Evolutionary conservation across 2,329 filamentous ascomycete genomes (phyloP).

Genomic region (Cordyceps militaris): DNA sequence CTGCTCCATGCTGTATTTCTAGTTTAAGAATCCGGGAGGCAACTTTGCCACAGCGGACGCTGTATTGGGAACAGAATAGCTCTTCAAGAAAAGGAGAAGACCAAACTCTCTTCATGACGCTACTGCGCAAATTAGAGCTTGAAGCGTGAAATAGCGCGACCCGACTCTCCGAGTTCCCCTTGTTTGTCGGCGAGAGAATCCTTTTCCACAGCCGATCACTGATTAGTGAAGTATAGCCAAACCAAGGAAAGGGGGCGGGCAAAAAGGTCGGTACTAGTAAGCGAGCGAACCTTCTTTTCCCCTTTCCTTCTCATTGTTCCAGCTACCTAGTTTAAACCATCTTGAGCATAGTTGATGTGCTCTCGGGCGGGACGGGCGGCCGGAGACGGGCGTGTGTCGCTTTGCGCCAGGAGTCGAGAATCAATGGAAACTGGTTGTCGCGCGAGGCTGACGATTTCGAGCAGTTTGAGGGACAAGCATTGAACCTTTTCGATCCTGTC

Average conservation of each 20-base stretch:
- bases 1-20: too few species aligned
- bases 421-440: neutral
- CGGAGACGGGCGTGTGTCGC: neutral
- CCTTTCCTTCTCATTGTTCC: neutral
- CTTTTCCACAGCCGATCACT: slow-evolving; percentile 13
- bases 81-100: neutral
- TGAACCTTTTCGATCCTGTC: too few species aligned
- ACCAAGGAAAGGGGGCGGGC: neutral
- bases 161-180: neutral
- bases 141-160: slow-evolving; percentile 6
- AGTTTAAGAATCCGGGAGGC: too few species aligned
- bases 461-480: neutral
- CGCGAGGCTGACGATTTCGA: neutral
- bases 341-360: neutral
- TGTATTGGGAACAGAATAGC: neutral
- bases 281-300: neutral
- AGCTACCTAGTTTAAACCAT: neutral
- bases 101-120: neutral
- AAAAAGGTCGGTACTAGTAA: neutral
- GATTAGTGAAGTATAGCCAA: neutral
- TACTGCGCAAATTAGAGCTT: neutral
- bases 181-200: too few species aligned
- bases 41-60: too few species aligned
- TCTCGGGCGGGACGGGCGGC: neutral
- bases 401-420: neutral